Conservation (phyloP, 306 rosid genomes). For the Carpinus fangiana region DNA sequence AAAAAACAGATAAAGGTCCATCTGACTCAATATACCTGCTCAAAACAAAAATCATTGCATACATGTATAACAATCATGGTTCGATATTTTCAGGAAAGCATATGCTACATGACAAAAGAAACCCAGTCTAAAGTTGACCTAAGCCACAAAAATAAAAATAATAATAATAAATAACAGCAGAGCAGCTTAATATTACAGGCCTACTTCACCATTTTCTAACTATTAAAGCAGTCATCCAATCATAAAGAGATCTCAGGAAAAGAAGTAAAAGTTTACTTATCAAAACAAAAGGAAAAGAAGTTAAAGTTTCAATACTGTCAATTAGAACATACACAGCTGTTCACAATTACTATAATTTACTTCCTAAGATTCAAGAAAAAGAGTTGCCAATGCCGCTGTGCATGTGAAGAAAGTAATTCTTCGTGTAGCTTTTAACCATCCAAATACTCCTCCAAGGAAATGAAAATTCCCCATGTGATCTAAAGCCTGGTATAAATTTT, state of each 20-base stretch:
- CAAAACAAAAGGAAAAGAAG: neutral
- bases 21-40: slow-evolving; percentile 12
- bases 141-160: neutral
- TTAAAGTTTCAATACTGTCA: too few species aligned
- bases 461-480: neutral
- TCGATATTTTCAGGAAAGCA: slow-evolving; percentile 13
- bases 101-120: neutral
- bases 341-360: too few species aligned
- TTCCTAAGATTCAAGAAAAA: neutral
- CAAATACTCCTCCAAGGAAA: neutral
- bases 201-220: neutral
- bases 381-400: neutral
- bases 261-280: neutral
- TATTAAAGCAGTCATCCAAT: neutral
- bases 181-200: neutral
- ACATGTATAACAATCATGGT: neutral
- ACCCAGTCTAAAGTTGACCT: neutral
- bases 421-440: neutral
- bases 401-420: neutral
- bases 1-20: slow-evolving; percentile 20
- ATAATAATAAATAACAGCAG: neutral
- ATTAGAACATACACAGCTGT: neutral
- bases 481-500: neutral
- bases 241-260: neutral
- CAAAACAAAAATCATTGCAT: slow-evolving; percentile 15